A percentile compares a stretch with the other conserved stretches of the same genome.
These are phyloP conservation scores for Microcera coccophila DNA, from an alignment of 2,329 filamentous ascomycete species.

Conservation along the genomic window DNA sequence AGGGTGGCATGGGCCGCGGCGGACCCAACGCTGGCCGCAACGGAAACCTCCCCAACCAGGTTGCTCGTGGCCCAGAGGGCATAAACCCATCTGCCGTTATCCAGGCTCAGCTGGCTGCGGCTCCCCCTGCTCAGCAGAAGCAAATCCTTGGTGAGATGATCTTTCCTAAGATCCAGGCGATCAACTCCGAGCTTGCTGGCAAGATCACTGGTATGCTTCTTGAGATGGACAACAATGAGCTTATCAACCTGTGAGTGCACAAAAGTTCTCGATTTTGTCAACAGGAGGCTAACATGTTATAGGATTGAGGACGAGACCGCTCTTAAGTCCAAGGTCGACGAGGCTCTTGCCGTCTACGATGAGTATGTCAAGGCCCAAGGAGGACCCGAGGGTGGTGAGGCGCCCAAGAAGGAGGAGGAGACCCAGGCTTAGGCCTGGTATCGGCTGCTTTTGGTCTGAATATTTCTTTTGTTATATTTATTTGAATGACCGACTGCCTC, in stretches of 20 bases:
- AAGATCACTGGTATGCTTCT: constrained; percentile 99
- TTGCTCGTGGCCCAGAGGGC: constrained; percentile 41
- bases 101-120: constrained; percentile 54
- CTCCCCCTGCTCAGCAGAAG: constrained; percentile 79
- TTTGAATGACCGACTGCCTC: constrained; percentile 26
- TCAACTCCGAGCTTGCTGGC: constrained; percentile 92
- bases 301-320: constrained; percentile 87
- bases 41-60: constrained; percentile 45
- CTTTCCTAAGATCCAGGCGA: constrained; percentile 95
- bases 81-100: constrained; percentile 38
- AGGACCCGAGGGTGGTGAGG: constrained; percentile 37
- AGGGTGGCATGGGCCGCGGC: constrained; percentile 48
- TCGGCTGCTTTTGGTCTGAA: constrained; percentile 13
- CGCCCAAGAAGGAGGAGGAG: constrained; percentile 49
- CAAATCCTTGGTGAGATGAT: constrained; percentile 96
- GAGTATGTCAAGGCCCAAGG: constrained; percentile 92
- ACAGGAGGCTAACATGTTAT: constrained; percentile 4
- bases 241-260: constrained; percentile 84
- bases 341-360: constrained; percentile 95
- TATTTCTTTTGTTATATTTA: constrained; percentile 31
- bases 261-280: constrained; percentile 11
- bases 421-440: constrained; percentile 37
- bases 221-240: constrained; percentile 96
- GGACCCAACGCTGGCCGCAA: constrained; percentile 40
- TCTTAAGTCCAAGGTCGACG: constrained; percentile 92